Percentiles rank a stretch among this genome's conserved stretches.
phyloP scores from a whole-genome alignment of 192 early-diverging fungal genomes.

The Phycomyces blakesleeanus region DNA sequence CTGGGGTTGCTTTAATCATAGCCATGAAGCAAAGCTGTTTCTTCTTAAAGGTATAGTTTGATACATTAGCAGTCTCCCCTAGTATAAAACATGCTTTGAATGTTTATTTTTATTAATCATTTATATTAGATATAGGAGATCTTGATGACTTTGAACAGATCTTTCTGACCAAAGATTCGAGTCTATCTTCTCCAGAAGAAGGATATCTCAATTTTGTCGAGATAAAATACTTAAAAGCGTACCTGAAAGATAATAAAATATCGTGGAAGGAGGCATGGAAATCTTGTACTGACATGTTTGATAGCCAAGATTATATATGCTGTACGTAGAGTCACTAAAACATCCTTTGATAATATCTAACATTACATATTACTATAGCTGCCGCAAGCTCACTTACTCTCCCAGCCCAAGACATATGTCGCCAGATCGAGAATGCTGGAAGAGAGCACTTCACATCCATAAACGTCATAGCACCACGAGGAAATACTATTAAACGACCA shows the following conservation, averaged over 20 bases:
- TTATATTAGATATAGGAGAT: constrained; percentile 1
- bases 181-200: constrained; percentile 3
- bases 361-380: too few relatives aligned
- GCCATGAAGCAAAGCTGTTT: not conserved
- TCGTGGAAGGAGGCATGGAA: not conserved
- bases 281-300: not conserved
- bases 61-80: too few relatives aligned
- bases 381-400: too few relatives aligned
- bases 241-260: not conserved
- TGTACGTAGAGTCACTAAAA: not conserved
- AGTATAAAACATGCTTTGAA: not conserved
- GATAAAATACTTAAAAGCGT: not conserved
- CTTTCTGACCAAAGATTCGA: not conserved
- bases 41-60: constrained; percentile 2
- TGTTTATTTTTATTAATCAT: too few relatives aligned
- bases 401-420: too few relatives aligned
- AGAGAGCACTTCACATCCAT: too few relatives aligned
- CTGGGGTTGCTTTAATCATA: constrained; percentile 8
- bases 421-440: too few relatives aligned
- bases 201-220: not conserved
- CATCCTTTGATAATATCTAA: too few relatives aligned
- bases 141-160: not conserved
- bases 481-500: not conserved
- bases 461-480: too few relatives aligned
- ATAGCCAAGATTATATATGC: constrained; percentile 5